A percentile compares a stretch with the other conserved stretches of the same genome.
Conservation (phyloP, 163 green algal species). For the Volvox carteri region DNA sequence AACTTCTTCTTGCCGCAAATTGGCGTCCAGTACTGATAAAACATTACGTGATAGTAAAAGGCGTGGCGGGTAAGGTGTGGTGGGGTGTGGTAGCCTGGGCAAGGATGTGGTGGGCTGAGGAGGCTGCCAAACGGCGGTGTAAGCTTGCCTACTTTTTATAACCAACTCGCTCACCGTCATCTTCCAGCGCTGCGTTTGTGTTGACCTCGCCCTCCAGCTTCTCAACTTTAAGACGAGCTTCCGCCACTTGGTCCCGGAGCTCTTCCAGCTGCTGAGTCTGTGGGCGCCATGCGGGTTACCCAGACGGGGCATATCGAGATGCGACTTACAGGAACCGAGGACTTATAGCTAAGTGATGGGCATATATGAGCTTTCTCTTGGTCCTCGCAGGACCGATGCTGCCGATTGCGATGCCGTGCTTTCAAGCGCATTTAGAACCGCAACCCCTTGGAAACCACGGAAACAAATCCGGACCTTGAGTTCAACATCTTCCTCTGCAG, state of each 20-base stretch:
- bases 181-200: conserved; percentile 14
- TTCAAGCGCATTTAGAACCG: neutral
- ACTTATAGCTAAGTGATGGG: neutral
- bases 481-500: conserved; percentile 36
- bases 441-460: conserved; percentile 16
- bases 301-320: no score
- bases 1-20: no score
- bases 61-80: no score
- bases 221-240: neutral
- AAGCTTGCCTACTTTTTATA: no score
- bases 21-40: no score
- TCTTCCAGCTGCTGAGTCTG: conserved; percentile 38
- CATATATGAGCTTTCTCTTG: neutral
- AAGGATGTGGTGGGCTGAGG: no score
- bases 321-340: no score
- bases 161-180: conserved; percentile 46
- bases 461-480: neutral
- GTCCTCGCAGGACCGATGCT: no score
- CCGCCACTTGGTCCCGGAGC: conserved; percentile 12
- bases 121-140: no score
- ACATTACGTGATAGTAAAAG: no score
- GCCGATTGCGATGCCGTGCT: no score
- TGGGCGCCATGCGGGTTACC: neutral
- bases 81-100: no score
- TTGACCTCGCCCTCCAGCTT: conserved; percentile 23